Evolutionary conservation across 257 asterid species (phyloP).

Genomic region (Sherardia arvensis): DNA sequence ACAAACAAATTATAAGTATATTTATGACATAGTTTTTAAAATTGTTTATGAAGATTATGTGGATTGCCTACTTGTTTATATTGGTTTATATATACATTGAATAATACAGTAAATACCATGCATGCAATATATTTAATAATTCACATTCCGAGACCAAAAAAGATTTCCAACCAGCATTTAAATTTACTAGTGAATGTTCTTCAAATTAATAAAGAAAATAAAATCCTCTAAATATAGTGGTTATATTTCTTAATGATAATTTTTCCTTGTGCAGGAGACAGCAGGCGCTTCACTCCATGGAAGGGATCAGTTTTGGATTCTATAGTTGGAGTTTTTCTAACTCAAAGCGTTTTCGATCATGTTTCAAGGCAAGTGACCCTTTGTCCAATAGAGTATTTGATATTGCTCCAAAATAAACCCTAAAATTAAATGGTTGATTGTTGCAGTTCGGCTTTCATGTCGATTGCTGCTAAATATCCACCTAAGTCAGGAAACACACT

Average conservation of each 20-base stretch:
- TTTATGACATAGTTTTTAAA: too few relatives aligned
- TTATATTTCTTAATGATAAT: not conserved
- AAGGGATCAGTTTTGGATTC: conserved; percentile 52
- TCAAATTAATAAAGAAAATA: too few relatives aligned
- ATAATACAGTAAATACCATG: too few relatives aligned
- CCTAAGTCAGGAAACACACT: conserved; percentile 19
- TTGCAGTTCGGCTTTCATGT: conserved; percentile 48
- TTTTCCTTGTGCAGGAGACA: conserved; percentile 29
- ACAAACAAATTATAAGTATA: too few relatives aligned
- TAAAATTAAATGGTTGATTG: not conserved
- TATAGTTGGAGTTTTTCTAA: conserved; percentile 43
- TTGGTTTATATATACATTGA: too few relatives aligned
- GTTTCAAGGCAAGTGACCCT: conserved; percentile 34
- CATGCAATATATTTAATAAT: too few relatives aligned
- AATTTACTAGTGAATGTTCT: too few relatives aligned
- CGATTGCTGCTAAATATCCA: conserved; percentile 43
- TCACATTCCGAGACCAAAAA: too few relatives aligned
- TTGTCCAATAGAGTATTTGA: not conserved
- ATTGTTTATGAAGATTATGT: too few relatives aligned
- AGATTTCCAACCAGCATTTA: too few relatives aligned
- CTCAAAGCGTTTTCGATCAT: conserved; percentile 49
- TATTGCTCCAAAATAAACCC: not conserved
- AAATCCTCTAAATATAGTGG: too few relatives aligned
- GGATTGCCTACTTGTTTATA: too few relatives aligned
- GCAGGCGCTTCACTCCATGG: conserved; percentile 51